A percentile compares a stretch with the other conserved stretches of the same genome.
phyloP scores from a whole-genome alignment of 148 eudicot species.

The Camellia granthamiana region DNA sequence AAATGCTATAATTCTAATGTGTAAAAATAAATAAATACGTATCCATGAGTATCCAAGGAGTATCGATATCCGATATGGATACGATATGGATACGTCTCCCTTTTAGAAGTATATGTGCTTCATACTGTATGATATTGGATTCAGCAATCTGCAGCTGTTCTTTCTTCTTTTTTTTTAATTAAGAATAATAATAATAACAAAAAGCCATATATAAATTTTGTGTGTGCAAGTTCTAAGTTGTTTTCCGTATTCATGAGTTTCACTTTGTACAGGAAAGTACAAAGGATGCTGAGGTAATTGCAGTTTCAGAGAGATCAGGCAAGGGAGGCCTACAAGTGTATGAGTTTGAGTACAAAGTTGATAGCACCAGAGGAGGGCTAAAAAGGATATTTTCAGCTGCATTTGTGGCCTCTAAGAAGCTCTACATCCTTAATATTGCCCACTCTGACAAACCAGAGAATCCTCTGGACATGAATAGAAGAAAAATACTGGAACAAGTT shows the following conservation, averaged over 20 bases:
- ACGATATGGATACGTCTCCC: too few relatives aligned
- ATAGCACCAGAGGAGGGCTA: slow-evolving; percentile 87
- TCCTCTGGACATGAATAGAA: slow-evolving; percentile 51
- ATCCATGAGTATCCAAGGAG: too few relatives aligned
- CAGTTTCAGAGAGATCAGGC: slow-evolving; percentile 61
- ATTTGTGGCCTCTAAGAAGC: slow-evolving; percentile 71
- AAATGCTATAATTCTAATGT: too few relatives aligned
- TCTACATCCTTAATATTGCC: slow-evolving; percentile 76
- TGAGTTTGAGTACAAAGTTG: slow-evolving; percentile 76
- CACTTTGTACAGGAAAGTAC: slow-evolving; percentile 68
- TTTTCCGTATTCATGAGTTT: not conserved
- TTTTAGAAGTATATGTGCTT: too few relatives aligned
- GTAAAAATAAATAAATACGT: too few relatives aligned
- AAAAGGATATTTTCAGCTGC: slow-evolving; percentile 87
- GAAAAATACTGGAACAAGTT: slow-evolving; percentile 56
- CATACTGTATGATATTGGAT: not conserved
- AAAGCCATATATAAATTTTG: too few relatives aligned
- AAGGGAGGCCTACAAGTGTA: slow-evolving; percentile 53
- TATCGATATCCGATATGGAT: too few relatives aligned
- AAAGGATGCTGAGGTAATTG: slow-evolving; percentile 66
- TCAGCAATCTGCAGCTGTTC: not conserved
- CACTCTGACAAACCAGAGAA: slow-evolving; percentile 69
- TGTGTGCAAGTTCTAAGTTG: not conserved
- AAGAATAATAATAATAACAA: too few relatives aligned
- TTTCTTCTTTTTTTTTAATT: not conserved